phyloP scores from a whole-genome alignment of 1,284 basidiomycete species.

The Rhodotorula sp. region DNA sequence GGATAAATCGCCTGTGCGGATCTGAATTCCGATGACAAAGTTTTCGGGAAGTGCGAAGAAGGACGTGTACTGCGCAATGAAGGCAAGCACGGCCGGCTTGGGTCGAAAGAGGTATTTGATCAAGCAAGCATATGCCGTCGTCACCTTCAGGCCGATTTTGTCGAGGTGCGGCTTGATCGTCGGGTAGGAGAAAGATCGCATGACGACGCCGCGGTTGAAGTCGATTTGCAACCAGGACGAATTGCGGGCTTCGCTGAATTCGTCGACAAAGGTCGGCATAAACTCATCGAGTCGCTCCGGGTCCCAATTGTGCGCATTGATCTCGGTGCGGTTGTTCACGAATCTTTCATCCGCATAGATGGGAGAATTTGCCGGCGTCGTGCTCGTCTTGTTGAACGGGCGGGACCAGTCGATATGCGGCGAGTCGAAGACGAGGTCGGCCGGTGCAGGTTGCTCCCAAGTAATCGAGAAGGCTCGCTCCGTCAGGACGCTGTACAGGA shows the following conservation, averaged over 20 bases:
- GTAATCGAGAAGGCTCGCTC: slow-evolving; percentile 25
- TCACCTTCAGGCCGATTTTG: slow-evolving; percentile 10
- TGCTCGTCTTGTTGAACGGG: slow-evolving; percentile 2
- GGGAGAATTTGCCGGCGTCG: slow-evolving; percentile 1
- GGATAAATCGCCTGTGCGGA: slow-evolving; percentile 28
- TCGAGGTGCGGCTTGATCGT: slow-evolving; percentile 7
- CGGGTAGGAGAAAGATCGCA: slow-evolving; percentile 24
- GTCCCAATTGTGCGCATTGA: slow-evolving; percentile 21
- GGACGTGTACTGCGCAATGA: slow-evolving; percentile 27
- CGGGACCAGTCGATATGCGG: slow-evolving; percentile 35
- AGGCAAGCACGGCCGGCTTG: slow-evolving; percentile 28
- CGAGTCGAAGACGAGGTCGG: slow-evolving; percentile 35
- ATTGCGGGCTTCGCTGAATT: background rate
- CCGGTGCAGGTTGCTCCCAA: slow-evolving; percentile 32
- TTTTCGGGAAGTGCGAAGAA: slow-evolving; percentile 27
- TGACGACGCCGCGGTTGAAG: slow-evolving; percentile 32
- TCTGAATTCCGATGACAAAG: slow-evolving; percentile 31
- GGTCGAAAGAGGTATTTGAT: slow-evolving; percentile 34
- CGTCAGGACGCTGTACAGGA: slow-evolving; percentile 32
- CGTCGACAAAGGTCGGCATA: slow-evolving; percentile 12
- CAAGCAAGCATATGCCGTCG: slow-evolving; percentile 27
- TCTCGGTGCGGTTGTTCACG: background rate
- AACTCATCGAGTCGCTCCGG: slow-evolving; percentile 11
- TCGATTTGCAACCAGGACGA: slow-evolving; percentile 20
- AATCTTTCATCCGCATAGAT: slow-evolving; percentile 6